Conservation (phyloP, 345 rosid genomes). For the Populus deltoides region DNA sequence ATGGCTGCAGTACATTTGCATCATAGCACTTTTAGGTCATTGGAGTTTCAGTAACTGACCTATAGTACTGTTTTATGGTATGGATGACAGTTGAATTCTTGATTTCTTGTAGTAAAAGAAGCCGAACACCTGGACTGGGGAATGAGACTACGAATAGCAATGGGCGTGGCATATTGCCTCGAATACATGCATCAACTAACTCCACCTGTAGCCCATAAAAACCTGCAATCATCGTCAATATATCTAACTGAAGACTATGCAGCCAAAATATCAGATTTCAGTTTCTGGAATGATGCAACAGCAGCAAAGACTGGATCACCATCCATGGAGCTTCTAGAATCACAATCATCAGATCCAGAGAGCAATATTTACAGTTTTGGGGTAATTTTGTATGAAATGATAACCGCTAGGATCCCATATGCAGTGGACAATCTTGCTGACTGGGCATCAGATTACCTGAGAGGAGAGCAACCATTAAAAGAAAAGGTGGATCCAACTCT, state of each 20-base stretch:
- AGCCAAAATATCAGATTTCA: slow-evolving; percentile 79
- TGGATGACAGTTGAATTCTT: background rate
- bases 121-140: slow-evolving; percentile 89
- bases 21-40: background rate
- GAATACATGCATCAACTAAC: slow-evolving; percentile 82
- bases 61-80: background rate
- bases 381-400: slow-evolving; percentile 62
- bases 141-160: slow-evolving; percentile 64
- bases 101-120: slow-evolving; percentile 61
- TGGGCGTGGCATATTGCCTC: slow-evolving; percentile 92
- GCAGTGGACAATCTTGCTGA: slow-evolving; percentile 41
- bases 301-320: slow-evolving; percentile 44
- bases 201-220: slow-evolving; percentile 62
- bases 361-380: slow-evolving; percentile 70
- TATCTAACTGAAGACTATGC: slow-evolving; percentile 92
- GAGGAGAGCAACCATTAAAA: slow-evolving; percentile 35
- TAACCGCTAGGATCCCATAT: slow-evolving; percentile 68
- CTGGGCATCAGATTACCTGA: slow-evolving; percentile 52
- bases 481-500: slow-evolving; percentile 74
- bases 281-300: slow-evolving; percentile 46
- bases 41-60: background rate
- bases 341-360: slow-evolving; percentile 35
- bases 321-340: slow-evolving; percentile 42
- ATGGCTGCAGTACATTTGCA: background rate
- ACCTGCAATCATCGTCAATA: slow-evolving; percentile 63